These are phyloP conservation scores for Aspergillus caelatus DNA, from an alignment of 2,329 filamentous ascomycete species.

Conservation along the genomic window DNA sequence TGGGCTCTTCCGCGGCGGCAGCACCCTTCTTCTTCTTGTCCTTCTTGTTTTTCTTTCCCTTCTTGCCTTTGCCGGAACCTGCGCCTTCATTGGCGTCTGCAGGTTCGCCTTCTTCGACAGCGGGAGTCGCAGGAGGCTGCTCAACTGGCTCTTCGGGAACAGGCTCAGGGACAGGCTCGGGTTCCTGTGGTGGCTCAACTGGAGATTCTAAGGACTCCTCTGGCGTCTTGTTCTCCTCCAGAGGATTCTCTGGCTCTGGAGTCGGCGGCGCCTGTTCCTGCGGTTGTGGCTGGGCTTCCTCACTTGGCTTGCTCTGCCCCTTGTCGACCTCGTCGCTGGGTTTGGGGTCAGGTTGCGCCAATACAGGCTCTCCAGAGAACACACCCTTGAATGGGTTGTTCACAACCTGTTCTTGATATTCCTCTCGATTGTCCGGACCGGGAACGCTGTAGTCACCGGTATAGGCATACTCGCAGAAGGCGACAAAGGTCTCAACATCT, in stretches of 20 bases:
- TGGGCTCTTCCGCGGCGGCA: conserved; percentile 26
- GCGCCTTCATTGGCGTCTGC: conserved; percentile 3
- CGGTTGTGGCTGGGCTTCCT: conserved; percentile 13
- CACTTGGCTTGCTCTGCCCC: not conserved
- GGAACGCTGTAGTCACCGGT: conserved; percentile 51
- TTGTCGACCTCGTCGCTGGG: not conserved
- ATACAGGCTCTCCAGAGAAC: conserved; percentile 18
- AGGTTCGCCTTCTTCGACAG: conserved; percentile 5
- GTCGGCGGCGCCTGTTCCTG: conserved; percentile 1
- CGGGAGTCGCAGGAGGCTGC: not conserved
- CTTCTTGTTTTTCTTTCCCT: conserved; percentile 33
- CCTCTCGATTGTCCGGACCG: conserved; percentile 25
- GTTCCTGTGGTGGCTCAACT: not conserved
- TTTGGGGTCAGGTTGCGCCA: not conserved
- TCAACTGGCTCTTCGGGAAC: not conserved
- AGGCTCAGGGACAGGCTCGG: not conserved
- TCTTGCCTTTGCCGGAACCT: conserved; percentile 12
- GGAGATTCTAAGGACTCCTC: not conserved
- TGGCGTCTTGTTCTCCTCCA: not conserved
- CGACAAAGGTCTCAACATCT: conserved; percentile 52
- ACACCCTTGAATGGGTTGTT: conserved; percentile 18
- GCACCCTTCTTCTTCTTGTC: conserved; percentile 32
- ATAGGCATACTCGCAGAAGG: conserved; percentile 55
- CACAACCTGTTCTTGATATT: conserved; percentile 20
- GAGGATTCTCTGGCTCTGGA: not conserved